Evolutionary conservation across 164 flowering plant species (phyloP), one percentile per base, ranked within the genome.

Genomic region (Tinospora cordifolia): DNA sequence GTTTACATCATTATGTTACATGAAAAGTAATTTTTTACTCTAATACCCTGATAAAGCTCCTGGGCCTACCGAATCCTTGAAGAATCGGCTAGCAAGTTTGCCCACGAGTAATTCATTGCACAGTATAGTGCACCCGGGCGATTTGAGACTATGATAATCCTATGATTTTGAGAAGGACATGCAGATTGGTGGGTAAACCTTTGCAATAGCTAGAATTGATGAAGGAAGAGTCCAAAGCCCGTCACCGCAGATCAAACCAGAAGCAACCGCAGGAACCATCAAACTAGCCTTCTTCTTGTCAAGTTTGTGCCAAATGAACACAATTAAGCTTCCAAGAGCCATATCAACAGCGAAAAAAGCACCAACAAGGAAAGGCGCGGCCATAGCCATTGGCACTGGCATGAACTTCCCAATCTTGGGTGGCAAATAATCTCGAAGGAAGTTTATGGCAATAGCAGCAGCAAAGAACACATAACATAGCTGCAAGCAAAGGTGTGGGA

Each of bases 381-480:
- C 98, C 97, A 94, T 92, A 21, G 91, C 97, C 92, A 94, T 94
- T 0, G 98, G 98, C 27, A 94, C 82, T 0, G 98, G 98, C 10
- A 88, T 75, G 81, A 80, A 89, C 63, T 82, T 88, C 62, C 86
- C 91, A 1, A 87, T 67, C 8, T 74, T 85, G 39, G 72, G 26
- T 0, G 92, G 90, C 3, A 73, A 57, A 36, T 81, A 34, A 68
- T 94, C 97, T 69, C 86, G 83, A 57, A 78, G 27, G 78, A 92
- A 60, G 80, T 94, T 90, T 39, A 84, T 81, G 44, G 51, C 78
- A 6, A 87, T 66, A 2, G 97, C 97, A 62, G 89, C 88, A 19
- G 75, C 82, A 46, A 94, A 94, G 70, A 92, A 92, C 6, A 87
- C 95, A 66, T 79, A 87, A 60, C 97, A 90, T 0, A 94, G 85